These are phyloP conservation scores for Suillus ampliporus DNA, from an alignment of 768 basidiomycete genomes.

Conservation along the genomic window DNA sequence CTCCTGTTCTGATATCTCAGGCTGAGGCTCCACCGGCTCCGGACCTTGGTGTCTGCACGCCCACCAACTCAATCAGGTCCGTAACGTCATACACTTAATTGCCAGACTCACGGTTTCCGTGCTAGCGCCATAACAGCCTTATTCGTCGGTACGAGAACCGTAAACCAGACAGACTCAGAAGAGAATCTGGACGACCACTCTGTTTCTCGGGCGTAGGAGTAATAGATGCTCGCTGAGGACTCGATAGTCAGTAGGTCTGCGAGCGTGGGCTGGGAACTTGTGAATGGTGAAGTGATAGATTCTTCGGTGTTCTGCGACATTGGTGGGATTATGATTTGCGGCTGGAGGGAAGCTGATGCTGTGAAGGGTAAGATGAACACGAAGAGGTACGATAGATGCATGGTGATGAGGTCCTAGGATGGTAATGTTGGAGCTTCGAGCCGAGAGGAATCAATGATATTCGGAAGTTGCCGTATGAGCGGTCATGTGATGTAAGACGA, in stretches of 20 bases:
- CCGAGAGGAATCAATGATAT: neutral
- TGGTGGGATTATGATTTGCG: constrained; percentile 33
- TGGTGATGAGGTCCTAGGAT: constrained; percentile 15
- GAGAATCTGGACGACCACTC: constrained; percentile 59
- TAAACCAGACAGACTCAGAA: constrained; percentile 40
- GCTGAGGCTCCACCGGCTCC: constrained; percentile 42
- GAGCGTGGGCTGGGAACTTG: constrained; percentile 57
- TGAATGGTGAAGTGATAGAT: constrained; percentile 41
- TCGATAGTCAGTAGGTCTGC: constrained; percentile 83
- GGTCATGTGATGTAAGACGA: neutral
- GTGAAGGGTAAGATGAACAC: constrained; percentile 34
- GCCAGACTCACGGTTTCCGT: constrained; percentile 76
- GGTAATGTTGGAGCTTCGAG: neutral
- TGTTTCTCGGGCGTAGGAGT: constrained; percentile 78
- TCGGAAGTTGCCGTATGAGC: neutral
- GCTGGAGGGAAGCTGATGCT: constrained; percentile 32
- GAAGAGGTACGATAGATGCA: constrained; percentile 28
- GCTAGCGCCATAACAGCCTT: constrained; percentile 84
- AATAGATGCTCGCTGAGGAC: constrained; percentile 78
- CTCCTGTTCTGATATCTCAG: constrained; percentile 69
- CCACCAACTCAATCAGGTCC: neutral
- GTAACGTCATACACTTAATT: neutral
- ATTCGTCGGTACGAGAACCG: constrained; percentile 85
- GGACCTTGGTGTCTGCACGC: constrained; percentile 64
- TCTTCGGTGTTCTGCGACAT: constrained; percentile 23